phyloP scores from a whole-genome alignment of 495 filamentous ascomycete genomes.

The Venustampulla echinocandica region DNA sequence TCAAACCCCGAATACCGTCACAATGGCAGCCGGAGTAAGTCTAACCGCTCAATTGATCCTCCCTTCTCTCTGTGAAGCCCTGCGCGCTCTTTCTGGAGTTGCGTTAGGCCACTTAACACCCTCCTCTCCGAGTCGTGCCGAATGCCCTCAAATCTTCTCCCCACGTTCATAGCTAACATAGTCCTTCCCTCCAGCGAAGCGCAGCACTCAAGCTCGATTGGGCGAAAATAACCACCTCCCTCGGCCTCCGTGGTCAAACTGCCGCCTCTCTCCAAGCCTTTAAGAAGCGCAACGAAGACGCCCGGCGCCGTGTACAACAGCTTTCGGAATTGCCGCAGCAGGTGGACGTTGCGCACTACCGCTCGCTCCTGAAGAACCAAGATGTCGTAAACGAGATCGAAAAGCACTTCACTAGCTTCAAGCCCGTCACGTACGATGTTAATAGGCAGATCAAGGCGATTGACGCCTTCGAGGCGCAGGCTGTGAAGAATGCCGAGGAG shows the following conservation, averaged over 20 bases:
- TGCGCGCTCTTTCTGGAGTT: neutral
- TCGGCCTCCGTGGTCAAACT: conserved; percentile 93
- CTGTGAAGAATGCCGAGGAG: conserved; percentile 89
- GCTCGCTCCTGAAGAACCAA: conserved; percentile 84
- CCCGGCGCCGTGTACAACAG: conserved; percentile 77
- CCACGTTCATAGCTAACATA: conserved; percentile 15
- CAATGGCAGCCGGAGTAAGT: conserved; percentile 88
- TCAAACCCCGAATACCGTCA: conserved; percentile 40
- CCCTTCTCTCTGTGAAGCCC: neutral
- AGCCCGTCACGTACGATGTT: conserved; percentile 86
- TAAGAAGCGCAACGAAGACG: conserved; percentile 99
- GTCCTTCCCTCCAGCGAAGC: conserved; percentile 62
- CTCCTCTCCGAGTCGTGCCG: conserved; percentile 4
- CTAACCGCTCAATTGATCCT: conserved; percentile 21
- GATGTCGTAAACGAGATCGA: conserved; percentile 93
- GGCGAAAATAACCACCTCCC: conserved; percentile 79
- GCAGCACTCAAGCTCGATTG: conserved; percentile 99
- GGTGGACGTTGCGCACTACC: conserved; percentile 92
- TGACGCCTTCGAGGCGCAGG: conserved; percentile 94
- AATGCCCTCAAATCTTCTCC: neutral
- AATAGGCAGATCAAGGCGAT: conserved; percentile 90
- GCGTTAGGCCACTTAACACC: neutral
- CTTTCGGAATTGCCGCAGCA: conserved; percentile 71
- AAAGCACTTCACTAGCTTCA: conserved; percentile 81
- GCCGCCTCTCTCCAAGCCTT: conserved; percentile 82